Conservation (phyloP, 257 asterid genomes). For the Plectranthus barbatus region DNA sequence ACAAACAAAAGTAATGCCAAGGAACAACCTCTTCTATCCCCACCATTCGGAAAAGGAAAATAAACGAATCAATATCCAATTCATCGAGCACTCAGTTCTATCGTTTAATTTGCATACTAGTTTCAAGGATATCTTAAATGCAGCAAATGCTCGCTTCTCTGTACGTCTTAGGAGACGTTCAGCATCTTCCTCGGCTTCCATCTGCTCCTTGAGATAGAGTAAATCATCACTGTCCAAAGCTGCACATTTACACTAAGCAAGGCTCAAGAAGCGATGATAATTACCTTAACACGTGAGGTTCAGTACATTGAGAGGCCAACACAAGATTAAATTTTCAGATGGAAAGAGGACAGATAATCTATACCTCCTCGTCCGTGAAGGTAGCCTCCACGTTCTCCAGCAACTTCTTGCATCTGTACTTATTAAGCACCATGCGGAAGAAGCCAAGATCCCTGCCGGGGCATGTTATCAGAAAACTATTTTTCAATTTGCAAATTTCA, state of each 20-base stretch:
- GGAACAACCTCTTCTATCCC: not conserved
- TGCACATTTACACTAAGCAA: constrained; percentile 45
- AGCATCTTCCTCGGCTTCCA: constrained; percentile 99
- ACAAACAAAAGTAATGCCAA: not conserved
- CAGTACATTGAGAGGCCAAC: not conserved
- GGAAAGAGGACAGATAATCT: constrained; percentile 2
- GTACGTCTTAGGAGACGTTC: constrained; percentile 94
- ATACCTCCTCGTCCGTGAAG: constrained; percentile 99
- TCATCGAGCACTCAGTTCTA: not conserved
- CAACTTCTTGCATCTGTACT: constrained; percentile 94
- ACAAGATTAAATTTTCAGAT: not conserved
- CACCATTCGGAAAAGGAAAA: not conserved
- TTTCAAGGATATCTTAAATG: constrained; percentile 89
- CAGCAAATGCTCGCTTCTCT: constrained; percentile 95
- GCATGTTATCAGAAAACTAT: constrained; percentile 78
- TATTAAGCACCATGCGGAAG: constrained; percentile 50
- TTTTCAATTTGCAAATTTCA: constrained; percentile 13
- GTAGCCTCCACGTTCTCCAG: constrained; percentile 99
- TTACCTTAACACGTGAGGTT: not conserved
- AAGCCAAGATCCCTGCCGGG: constrained; percentile 97
- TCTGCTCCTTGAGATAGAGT: constrained; percentile 98
- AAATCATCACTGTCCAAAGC: constrained; percentile 99
- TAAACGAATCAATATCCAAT: not conserved
- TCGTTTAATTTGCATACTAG: not conserved
- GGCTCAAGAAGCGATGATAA: constrained; percentile 15